Evolutionary conservation across 306 rosid species (phyloP), one percentile per base, ranked within the genome.

Genomic region (Quillaja saponaria): DNA sequence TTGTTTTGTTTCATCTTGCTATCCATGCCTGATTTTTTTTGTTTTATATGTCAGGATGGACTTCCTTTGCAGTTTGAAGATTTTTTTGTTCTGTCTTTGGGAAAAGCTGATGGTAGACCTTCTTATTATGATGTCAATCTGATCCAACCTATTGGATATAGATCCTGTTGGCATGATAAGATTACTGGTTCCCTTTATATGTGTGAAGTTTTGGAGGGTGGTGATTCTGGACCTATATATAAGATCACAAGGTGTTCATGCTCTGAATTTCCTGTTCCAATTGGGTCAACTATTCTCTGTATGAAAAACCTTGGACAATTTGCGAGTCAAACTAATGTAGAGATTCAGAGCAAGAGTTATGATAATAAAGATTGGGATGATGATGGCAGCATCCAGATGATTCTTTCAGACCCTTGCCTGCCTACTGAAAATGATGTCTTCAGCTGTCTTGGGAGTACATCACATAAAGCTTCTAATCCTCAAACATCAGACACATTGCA

Each of bases 151-250:
- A 49, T 89, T 50, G 99, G 99, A 66, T 89, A 76, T 71, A 85
- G 63, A 80, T 87, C 95, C 54, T 85, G 87, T 70, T 94, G 97
- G 99, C 99, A 94, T 69, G 99, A 94, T 78, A 85, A 56, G 69
- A 71, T 90, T 69, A 89, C 99, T 38, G 91, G 96, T 41, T 94
- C 99, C 59, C 72, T 89, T 61, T 94, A 89, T 68, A 71, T 81
- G 44, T 82, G 77, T 71, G 95, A 94, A 76, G 82, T 94, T 71
- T 71, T 80, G 64, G 90, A 90, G 54, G 99, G 97, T 46, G 97
- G 96, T 66, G 91, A 85, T 71, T 74, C 85, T 80, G 99, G 99
- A 46, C 99, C 99, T 66, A 42, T 76, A 69, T 94, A 89, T 73
- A 90, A 70, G 80, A 77, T 94, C 71, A 82, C 66, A 66, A 81